Evolutionary conservation across 2,329 filamentous ascomycete genomes (phyloP).

Genomic region (Trichoderma sp.): DNA sequence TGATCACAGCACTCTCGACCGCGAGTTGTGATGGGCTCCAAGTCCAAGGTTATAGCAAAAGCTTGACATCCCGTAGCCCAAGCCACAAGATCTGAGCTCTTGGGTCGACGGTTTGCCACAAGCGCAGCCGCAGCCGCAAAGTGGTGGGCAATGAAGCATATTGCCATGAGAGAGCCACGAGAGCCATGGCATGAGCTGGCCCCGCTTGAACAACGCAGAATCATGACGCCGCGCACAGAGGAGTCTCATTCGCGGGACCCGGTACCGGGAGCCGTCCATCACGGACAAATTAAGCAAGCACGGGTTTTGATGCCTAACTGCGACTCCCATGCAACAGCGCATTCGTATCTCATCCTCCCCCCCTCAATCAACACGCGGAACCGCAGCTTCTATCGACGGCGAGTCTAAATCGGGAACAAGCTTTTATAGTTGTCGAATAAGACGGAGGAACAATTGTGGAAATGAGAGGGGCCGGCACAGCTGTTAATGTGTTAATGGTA

Average conservation of each 20-base stretch:
- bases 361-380: not conserved
- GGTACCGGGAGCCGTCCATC: not conserved
- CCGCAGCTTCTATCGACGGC: not conserved
- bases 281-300: not conserved
- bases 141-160: not conserved
- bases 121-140: constrained; percentile 1
- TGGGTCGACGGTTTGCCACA: constrained; percentile 1
- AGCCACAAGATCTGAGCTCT: constrained; percentile 13
- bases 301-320: constrained; percentile 1
- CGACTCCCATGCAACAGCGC: not conserved
- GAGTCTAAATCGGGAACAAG: constrained; percentile 10
- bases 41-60: not conserved
- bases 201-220: not conserved
- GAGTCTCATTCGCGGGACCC: not conserved
- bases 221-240: not conserved
- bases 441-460: constrained; percentile 13
- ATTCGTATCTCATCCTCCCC: not conserved
- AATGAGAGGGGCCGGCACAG: constrained; percentile 9
- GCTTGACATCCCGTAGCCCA: not conserved
- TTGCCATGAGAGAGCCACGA: not conserved
- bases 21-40: not conserved
- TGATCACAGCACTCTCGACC: not conserved
- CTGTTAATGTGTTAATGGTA: not conserved
- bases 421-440: constrained; percentile 8
- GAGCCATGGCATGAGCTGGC: not conserved